Percentiles rank a stretch among this genome's conserved stretches.
phyloP scores from a whole-genome alignment of 306 rosid genomes.

The Pyrus pyrifolia region DNA sequence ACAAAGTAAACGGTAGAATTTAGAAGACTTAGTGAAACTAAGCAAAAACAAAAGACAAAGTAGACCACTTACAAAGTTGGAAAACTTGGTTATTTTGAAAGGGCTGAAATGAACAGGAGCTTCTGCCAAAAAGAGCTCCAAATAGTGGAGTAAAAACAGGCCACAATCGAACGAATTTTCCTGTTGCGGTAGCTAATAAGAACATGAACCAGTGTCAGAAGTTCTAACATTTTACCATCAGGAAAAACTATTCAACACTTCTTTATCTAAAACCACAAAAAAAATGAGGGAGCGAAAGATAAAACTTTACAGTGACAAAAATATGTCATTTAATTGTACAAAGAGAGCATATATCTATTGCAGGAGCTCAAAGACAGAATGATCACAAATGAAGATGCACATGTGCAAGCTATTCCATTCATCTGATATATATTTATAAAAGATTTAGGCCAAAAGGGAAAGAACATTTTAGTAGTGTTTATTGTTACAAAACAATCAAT shows the following conservation, averaged over 20 bases:
- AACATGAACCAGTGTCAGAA: constrained; percentile 11
- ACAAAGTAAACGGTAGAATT: neutral
- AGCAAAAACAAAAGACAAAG: constrained; percentile 5
- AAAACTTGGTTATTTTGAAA: constrained; percentile 52
- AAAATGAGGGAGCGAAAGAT: neutral
- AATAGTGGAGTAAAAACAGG: constrained; percentile 86
- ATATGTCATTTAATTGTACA: neutral
- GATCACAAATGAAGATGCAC: neutral
- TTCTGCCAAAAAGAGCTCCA: constrained; percentile 77
- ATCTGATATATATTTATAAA: neutral
- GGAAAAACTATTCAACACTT: neutral
- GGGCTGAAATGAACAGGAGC: constrained; percentile 83
- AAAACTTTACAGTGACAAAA: neutral
- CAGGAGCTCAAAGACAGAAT: neutral
- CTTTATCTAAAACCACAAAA: neutral
- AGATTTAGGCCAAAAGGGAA: neutral
- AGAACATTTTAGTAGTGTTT: neutral
- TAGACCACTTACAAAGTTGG: constrained; percentile 65
- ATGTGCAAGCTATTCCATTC: neutral
- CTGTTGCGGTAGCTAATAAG: constrained; percentile 84
- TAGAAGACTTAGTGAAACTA: neutral
- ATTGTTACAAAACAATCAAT: neutral
- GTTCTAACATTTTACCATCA: neutral
- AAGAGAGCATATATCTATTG: neutral
- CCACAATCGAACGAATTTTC: constrained; percentile 93